Conservation (phyloP, 2,329 filamentous ascomycete species). For the Berkeleyomyces basicola region DNA sequence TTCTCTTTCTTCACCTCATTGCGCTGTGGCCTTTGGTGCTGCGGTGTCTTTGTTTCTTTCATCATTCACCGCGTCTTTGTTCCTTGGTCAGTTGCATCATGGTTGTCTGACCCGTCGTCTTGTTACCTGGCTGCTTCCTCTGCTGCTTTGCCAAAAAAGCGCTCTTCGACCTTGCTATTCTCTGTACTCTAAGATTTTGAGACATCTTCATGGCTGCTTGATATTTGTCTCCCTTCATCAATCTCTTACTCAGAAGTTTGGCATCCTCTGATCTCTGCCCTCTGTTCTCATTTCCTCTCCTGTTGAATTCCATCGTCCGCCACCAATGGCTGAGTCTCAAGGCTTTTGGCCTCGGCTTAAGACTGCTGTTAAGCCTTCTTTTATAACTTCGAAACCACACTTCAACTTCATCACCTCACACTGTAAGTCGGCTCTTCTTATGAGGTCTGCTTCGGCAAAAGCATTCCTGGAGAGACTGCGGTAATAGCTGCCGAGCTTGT, state of each 20-base stretch:
- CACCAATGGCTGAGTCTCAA: conserved; percentile 3
- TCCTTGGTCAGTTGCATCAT: background rate
- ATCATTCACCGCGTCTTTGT: background rate
- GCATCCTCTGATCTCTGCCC: too few species aligned
- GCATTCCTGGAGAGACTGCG: background rate
- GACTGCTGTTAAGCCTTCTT: conserved; percentile 34
- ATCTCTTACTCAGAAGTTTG: too few species aligned
- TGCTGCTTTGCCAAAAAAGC: background rate
- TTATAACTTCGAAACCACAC: conserved; percentile 43
- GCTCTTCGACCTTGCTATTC: background rate
- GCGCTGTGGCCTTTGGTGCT: background rate
- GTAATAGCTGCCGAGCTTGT: background rate
- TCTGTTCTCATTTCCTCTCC: too few species aligned
- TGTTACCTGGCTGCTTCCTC: background rate
- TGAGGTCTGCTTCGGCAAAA: conserved; percentile 4
- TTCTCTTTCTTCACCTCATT: background rate
- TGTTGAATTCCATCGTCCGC: background rate
- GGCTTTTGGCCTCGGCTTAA: conserved; percentile 28
- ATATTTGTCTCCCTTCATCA: too few species aligned
- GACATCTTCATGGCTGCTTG: background rate
- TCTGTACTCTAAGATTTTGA: background rate
- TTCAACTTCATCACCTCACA: conserved; percentile 73
- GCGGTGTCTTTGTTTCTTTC: background rate
- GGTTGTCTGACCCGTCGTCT: background rate
- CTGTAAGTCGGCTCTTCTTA: conserved; percentile 34